These are phyloP conservation scores for Nothophaeocryptopus gaeumannii DNA, from an alignment of 2,329 filamentous ascomycete genomes.

Conservation along the genomic window DNA sequence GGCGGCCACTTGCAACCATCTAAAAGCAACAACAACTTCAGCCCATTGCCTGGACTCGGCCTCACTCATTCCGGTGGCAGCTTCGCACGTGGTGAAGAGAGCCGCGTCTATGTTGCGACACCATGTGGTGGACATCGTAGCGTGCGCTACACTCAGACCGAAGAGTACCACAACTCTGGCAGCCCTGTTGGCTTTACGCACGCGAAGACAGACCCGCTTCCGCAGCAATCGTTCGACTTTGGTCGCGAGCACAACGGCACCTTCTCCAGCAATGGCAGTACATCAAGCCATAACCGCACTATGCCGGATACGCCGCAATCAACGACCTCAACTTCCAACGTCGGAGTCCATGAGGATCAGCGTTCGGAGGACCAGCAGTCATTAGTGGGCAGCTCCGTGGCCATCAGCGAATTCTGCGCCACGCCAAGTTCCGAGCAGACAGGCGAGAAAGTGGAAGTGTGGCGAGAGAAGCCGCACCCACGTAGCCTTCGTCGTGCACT, in stretches of 20 bases:
- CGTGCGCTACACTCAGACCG: conserved; percentile 15
- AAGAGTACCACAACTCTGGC: conserved; percentile 16
- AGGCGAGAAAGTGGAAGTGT: conserved; percentile 8
- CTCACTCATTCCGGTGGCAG: neutral
- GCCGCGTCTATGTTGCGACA: conserved; percentile 1
- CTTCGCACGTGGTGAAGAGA: conserved; percentile 1
- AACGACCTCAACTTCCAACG: too few species aligned
- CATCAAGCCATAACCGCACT: too few species aligned
- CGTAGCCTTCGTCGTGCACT: conserved; percentile 21
- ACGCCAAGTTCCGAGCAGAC: too few species aligned
- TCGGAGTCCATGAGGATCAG: too few species aligned
- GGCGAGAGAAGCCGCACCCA: conserved; percentile 14
- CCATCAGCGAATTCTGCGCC: too few species aligned
- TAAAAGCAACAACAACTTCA: neutral
- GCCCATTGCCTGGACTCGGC: conserved; percentile 4
- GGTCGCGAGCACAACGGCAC: neutral
- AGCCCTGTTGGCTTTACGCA: neutral
- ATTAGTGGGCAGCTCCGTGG: too few species aligned
- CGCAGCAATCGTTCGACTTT: conserved; percentile 9
- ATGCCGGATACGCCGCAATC: too few species aligned
- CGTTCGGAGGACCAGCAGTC: too few species aligned
- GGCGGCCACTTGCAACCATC: neutral
- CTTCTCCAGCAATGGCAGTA: too few species aligned
- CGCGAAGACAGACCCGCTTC: conserved; percentile 11
- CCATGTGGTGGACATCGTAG: too few species aligned